Evolutionary conservation across 164 flowering plant genomes (phyloP).

Genomic region (Tetrastigma voinierianum): DNA sequence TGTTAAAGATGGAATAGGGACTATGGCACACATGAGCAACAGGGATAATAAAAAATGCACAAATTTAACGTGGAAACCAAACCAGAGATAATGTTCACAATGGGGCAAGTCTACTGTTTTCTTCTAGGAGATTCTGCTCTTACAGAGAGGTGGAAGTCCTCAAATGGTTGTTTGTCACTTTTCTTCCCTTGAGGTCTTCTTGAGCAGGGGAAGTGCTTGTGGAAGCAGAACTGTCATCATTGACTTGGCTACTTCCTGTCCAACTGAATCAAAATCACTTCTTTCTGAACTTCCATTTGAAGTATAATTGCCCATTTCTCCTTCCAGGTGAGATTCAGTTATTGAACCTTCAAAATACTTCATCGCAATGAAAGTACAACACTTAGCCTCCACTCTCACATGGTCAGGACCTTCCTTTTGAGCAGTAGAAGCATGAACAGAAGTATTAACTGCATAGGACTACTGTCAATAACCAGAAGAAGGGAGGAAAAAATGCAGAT

Average conservation of each 20-base stretch:
- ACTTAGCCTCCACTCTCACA: conserved; percentile 19
- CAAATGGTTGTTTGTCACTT: conserved; percentile 17
- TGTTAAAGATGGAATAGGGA: neutral
- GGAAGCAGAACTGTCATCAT: conserved; percentile 93
- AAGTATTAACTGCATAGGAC: conserved; percentile 29
- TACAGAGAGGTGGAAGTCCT: conserved; percentile 9
- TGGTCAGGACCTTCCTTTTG: conserved; percentile 15
- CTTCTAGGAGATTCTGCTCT: conserved; percentile 13
- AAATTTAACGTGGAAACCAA: neutral
- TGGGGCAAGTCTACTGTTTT: conserved; percentile 13
- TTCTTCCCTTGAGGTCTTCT: conserved; percentile 44
- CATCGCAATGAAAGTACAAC: too few species aligned
- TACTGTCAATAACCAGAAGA: neutral
- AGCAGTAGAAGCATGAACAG: conserved; percentile 22
- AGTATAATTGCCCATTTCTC: conserved; percentile 29
- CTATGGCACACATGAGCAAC: conserved; percentile 2
- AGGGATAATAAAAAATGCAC: neutral
- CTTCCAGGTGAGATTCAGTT: conserved; percentile 33
- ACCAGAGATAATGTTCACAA: conserved; percentile 31
- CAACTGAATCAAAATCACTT: conserved; percentile 62
- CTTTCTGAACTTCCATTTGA: conserved; percentile 43
- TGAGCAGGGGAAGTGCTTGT: conserved; percentile 82
- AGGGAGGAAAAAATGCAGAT: neutral
- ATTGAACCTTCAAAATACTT: conserved; percentile 32
- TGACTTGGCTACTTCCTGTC: conserved; percentile 66